Percentiles rank a stretch among this genome's conserved stretches.
Evolutionary conservation across 2,329 filamentous ascomycete genomes (phyloP).

Genomic region (Graphilbum fragrans): DNA sequence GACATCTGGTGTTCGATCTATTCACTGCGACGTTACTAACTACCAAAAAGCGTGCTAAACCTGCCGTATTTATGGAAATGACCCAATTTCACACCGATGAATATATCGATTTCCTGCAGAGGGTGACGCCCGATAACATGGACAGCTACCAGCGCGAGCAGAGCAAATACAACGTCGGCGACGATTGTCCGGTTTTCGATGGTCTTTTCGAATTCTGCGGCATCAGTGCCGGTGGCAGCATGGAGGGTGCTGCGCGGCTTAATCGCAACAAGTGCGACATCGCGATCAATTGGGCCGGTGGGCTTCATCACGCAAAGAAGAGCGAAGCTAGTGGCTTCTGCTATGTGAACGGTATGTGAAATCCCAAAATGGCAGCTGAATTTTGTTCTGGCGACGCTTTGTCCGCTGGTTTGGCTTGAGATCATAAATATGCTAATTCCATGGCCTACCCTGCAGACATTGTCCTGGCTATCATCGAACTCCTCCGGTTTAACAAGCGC

Average conservation of each 20-base stretch:
- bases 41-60: constrained; percentile 57
- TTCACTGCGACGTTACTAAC: background rate
- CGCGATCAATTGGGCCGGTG: constrained; percentile 96
- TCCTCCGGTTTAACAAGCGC: constrained; percentile 79
- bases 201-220: constrained; percentile 96
- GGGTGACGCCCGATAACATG: constrained; percentile 98
- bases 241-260: constrained; percentile 84
- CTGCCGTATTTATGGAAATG: constrained; percentile 81
- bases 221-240: constrained; percentile 84
- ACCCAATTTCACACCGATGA: constrained; percentile 89
- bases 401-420: background rate
- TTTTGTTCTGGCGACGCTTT: background rate
- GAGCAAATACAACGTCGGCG: constrained; percentile 85
- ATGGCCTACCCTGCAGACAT: constrained; percentile 53
- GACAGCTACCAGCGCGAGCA: constrained; percentile 86
- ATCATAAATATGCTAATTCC: too few species aligned
- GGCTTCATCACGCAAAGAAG: constrained; percentile 95
- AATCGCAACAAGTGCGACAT: constrained; percentile 91
- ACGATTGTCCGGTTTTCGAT: constrained; percentile 96
- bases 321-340: constrained; percentile 94
- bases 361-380: background rate
- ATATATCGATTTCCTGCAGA: constrained; percentile 89
- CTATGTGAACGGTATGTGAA: constrained; percentile 70
- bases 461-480: constrained; percentile 85
- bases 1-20: constrained; percentile 23